Conservation (phyloP, 2,329 filamentous ascomycete genomes). For the Cylindrodendrum hubeiense region DNA sequence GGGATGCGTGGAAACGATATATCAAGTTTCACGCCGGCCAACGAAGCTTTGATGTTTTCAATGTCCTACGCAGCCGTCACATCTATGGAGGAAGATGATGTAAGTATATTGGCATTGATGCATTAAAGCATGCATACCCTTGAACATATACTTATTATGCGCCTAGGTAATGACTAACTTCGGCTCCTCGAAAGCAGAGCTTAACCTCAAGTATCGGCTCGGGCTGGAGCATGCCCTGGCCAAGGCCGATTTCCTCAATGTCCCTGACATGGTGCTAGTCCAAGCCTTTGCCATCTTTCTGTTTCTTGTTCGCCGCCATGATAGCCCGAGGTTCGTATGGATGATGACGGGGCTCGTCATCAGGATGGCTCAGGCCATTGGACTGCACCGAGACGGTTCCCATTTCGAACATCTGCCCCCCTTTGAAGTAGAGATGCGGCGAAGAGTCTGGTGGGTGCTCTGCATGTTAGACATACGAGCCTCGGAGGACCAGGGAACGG, state of each 20-base stretch:
- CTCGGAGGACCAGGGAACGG: slow-evolving; percentile 70
- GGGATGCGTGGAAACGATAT: slow-evolving; percentile 48
- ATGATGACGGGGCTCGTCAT: slow-evolving; percentile 73
- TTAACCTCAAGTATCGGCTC: slow-evolving; percentile 63
- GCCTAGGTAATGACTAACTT: slow-evolving; percentile 62
- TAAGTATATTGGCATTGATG: slow-evolving; percentile 43
- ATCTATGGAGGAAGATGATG: slow-evolving; percentile 70
- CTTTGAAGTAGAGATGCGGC: slow-evolving; percentile 73
- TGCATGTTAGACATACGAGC: slow-evolving; percentile 70
- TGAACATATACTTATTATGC: neutral
- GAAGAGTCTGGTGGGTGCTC: slow-evolving; percentile 73
- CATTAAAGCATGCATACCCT: slow-evolving; percentile 1
- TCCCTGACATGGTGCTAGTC: slow-evolving; percentile 69
- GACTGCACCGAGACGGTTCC: slow-evolving; percentile 69
- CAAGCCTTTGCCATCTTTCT: slow-evolving; percentile 74
- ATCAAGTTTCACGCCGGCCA: slow-evolving; percentile 52
- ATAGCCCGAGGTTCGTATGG: slow-evolving; percentile 69
- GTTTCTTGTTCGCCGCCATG: slow-evolving; percentile 63
- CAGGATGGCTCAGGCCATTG: slow-evolving; percentile 65
- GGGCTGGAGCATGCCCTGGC: slow-evolving; percentile 71
- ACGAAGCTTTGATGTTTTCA: slow-evolving; percentile 67
- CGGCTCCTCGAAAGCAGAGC: slow-evolving; percentile 58
- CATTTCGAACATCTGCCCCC: slow-evolving; percentile 64
- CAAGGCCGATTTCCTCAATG: slow-evolving; percentile 71
- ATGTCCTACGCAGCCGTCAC: slow-evolving; percentile 69